Conservation (phyloP, 495 filamentous ascomycete genomes). For the Annulohypoxylon nitens region DNA sequence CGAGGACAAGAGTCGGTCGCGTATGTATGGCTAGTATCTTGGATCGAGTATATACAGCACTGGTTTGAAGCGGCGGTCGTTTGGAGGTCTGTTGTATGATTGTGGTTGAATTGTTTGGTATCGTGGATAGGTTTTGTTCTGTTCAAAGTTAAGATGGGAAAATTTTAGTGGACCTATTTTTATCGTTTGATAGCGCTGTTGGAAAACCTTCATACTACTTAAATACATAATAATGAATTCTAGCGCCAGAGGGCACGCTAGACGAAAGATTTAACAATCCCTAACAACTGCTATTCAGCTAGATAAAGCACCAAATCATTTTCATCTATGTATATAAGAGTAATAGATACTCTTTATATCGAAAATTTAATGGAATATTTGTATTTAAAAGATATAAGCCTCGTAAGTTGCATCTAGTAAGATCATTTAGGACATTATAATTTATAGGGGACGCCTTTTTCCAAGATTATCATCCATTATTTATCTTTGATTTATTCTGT, state of each 20-base stretch:
- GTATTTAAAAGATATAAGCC: too few species aligned
- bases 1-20: not conserved
- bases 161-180: slow-evolving; percentile 31
- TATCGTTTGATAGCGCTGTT: not conserved
- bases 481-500: too few species aligned
- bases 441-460: too few species aligned
- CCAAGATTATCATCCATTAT: too few species aligned
- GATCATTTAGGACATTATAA: too few species aligned
- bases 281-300: too few species aligned
- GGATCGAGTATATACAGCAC: not conserved
- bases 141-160: slow-evolving; percentile 18
- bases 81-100: slow-evolving; percentile 5
- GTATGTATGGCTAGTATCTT: not conserved
- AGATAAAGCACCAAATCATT: too few species aligned
- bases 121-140: slow-evolving; percentile 10
- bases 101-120: not conserved
- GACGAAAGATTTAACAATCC: too few species aligned
- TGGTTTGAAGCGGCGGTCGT: not conserved
- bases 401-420: too few species aligned
- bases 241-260: not conserved
- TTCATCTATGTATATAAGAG: too few species aligned
- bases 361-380: too few species aligned
- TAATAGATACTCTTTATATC: too few species aligned
- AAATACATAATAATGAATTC: not conserved
- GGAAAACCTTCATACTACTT: not conserved